Base-by-base conservation (phyloP, 495 filamentous ascomycete species). In the Hyaloscypha bicolor region DNA sequence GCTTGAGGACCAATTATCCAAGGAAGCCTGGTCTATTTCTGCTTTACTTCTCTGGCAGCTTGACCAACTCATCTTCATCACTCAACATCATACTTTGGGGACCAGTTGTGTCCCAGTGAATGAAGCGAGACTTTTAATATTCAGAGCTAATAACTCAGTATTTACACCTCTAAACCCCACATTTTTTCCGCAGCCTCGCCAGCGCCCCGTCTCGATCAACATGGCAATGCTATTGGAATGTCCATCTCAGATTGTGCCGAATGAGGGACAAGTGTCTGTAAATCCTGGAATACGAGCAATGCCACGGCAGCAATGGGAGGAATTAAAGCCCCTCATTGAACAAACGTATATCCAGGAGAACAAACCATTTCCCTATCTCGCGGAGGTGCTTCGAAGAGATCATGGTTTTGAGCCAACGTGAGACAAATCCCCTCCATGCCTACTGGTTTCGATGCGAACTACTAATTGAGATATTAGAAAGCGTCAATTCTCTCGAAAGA, bases 331-430 rank as follows among this genome's bases (percentile, higher is more conserved):
- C 3, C 35, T 65, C 16, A 65, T 65, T 29, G 31, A 58, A 32
- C 21, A 22, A 8, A 16, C 59, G 1, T 65, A 65, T 31, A 65
- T 65, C 14, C 21, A 65, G 6, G 52, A 65, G 21, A 65, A 65
- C 53, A 22, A 33, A 30, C 52, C 63, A 1, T 65, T 65, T 48
- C 14, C 52, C 3, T 65, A 57, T 29, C 30, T 65, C 33, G 21
- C 31, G 9, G 42, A 65, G 12, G 12, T 58, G 19, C 55, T 65
- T 30, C 9, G 32, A 14, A 58, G 4, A 42, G 52, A 45, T n/a
- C 29, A 58, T 33, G 25, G 35, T 30, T 65, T 65, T 39, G 16
- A 30, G 6, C 63, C 63, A n/a, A 65, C 53, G 63, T 65, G 48
- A 58, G 63, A 39, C n/a, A 6, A 25, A 25, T 22, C 9, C 4